Percentiles rank a stretch among this genome's conserved stretches.
Evolutionary conservation across 768 basidiomycete genomes (phyloP).

Genomic region (Galerina sulciceps): DNA sequence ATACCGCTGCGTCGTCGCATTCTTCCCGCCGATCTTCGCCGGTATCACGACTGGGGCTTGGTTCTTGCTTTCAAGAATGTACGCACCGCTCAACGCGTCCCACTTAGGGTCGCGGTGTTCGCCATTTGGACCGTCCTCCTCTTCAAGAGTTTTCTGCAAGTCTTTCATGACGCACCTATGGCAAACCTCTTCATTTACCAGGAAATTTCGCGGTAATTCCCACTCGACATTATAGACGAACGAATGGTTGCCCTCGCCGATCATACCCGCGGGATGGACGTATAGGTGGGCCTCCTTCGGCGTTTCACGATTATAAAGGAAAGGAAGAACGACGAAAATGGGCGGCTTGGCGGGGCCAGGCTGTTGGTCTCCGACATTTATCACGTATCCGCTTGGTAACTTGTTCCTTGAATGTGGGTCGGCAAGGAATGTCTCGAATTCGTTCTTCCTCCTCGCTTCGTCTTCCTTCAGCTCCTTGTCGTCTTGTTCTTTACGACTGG

Average conservation of each 20-base stretch:
- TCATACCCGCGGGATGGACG: conserved; percentile 36
- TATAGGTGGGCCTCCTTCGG: conserved; percentile 53
- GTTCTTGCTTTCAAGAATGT: background rate
- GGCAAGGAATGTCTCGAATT: conserved; percentile 10
- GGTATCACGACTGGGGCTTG: background rate
- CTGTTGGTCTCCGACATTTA: background rate
- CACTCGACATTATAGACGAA: conserved; percentile 52
- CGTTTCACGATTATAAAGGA: conserved; percentile 22
- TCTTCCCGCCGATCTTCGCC: conserved; percentile 2
- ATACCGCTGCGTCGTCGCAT: conserved; percentile 2
- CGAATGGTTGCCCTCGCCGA: conserved; percentile 59
- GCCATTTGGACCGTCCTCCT: conserved; percentile 29
- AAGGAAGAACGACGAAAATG: conserved; percentile 33
- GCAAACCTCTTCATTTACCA: conserved; percentile 41
- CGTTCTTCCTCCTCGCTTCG: background rate
- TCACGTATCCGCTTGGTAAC: conserved; percentile 2
- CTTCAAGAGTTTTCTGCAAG: conserved; percentile 21
- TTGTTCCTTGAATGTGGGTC: conserved; percentile 14
- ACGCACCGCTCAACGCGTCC: conserved; percentile 4
- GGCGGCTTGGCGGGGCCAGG: conserved; percentile 23
- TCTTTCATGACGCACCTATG: conserved; percentile 38
- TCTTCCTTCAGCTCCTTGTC: background rate
- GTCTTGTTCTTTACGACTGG: background rate
- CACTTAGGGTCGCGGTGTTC: conserved; percentile 12
- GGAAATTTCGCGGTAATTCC: conserved; percentile 51